Base-by-base conservation (phyloP, 2,329 filamentous ascomycete species). In the Seiridium unicorne region DNA sequence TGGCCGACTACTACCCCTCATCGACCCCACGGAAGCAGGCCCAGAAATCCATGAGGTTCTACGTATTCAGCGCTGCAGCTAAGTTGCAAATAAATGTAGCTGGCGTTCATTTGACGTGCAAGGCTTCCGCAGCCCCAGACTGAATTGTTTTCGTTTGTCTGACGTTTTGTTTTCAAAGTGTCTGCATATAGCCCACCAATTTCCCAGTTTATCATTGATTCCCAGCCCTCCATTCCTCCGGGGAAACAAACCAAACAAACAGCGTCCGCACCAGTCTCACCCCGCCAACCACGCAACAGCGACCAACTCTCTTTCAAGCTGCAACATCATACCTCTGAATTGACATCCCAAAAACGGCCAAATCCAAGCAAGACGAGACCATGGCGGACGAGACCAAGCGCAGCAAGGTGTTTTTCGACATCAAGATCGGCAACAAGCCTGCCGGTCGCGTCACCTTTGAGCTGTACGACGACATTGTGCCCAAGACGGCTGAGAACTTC, bases 401-500 rank as follows among this genome's bases (percentile, higher is more conserved):
- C 71, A 86, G 87, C 73, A 89, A 91, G 69, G 93, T 97, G 79
- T 99, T 89, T 82, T 97, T 99, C 76, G 93, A 98, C 80, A 89
- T 99, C 73, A 82, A 88, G 63, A 89, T 98, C 72, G 93, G 90
- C 72, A 84, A 86, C 61, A 84, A 87, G 69, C 79, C 85, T 48
- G 84, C 87, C 62, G 93, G 93, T 62, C 89, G 94, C 65, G 82
- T 99, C 74, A 87, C 85, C 64, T 94, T 99, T 77, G 92, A 97
- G 81, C 87, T 99, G 62, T 89, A 87, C 79, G 75, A 80, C 65
- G 80, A 85, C 66, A 83, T 96, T 62, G 93, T 97, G 26, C 94
- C 94, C 72, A 97, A 96, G 82, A 98, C 94, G 4, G 92, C 90
- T 65, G 93, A 97, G 70, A 98, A 98, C 84, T 98, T 98, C 84